Percentiles rank a stretch among this genome's conserved stretches.
Evolutionary conservation across 805 yeast genomes (phyloP).

Genomic region (Yarrowia osloensis): DNA sequence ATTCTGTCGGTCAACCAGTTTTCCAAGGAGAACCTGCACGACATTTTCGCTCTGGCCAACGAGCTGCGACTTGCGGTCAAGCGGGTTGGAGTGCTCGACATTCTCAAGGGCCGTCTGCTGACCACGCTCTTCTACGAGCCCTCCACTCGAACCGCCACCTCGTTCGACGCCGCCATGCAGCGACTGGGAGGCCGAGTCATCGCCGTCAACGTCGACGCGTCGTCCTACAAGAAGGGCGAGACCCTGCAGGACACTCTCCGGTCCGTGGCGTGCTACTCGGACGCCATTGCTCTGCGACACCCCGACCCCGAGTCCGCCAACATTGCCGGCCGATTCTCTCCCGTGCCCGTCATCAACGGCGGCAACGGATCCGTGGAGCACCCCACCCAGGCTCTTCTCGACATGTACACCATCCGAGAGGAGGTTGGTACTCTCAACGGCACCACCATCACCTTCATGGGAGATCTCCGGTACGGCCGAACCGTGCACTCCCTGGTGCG

Average conservation of each 20-base stretch:
- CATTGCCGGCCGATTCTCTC: slow-evolving; percentile 93
- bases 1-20: slow-evolving; percentile 87
- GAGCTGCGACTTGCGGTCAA: slow-evolving; percentile 97
- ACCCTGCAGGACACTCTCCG: slow-evolving; percentile 95
- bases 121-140: slow-evolving; percentile 98
- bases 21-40: slow-evolving; percentile 84
- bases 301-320: slow-evolving; percentile 90
- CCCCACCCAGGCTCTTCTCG: slow-evolving; percentile 98
- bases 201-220: slow-evolving; percentile 76
- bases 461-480: slow-evolving; percentile 97
- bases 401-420: slow-evolving; percentile 96
- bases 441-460: slow-evolving; percentile 97
- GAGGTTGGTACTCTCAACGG: slow-evolving; percentile 98
- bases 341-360: slow-evolving; percentile 95
- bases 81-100: slow-evolving; percentile 90
- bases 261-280: slow-evolving; percentile 91
- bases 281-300: slow-evolving; percentile 96
- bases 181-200: slow-evolving; percentile 98
- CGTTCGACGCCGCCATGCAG: slow-evolving; percentile 99
- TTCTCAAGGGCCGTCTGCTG: slow-evolving; percentile 84
- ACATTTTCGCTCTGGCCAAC: slow-evolving; percentile 94
- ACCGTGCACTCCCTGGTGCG: slow-evolving; percentile 96
- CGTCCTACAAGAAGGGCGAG: slow-evolving; percentile 98
- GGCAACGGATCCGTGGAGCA: slow-evolving; percentile 98
- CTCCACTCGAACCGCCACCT: slow-evolving; percentile 93